Conservation (phyloP, 495 filamentous ascomycete genomes). For the Penicillium robsamsonii region DNA sequence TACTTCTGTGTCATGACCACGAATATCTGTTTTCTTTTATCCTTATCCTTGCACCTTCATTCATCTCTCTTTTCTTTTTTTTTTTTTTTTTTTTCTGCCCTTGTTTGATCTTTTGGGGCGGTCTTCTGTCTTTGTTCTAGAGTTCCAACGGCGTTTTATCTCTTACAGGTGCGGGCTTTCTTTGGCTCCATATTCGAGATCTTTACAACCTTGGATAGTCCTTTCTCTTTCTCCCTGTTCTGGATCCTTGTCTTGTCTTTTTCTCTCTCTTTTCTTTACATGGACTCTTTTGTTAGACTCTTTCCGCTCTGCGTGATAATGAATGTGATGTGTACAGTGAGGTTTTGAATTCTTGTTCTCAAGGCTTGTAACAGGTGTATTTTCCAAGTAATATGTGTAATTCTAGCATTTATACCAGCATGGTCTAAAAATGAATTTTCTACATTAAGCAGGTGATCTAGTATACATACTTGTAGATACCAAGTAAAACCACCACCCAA, state of each 20-base stretch:
- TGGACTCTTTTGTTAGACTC: slow-evolving; percentile 10
- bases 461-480: neutral
- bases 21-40: slow-evolving; percentile 19
- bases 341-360: neutral
- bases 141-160: slow-evolving; percentile 24
- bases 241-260: neutral
- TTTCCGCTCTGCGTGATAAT: slow-evolving; percentile 17
- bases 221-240: neutral
- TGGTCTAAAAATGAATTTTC: neutral
- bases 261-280: neutral
- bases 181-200: neutral
- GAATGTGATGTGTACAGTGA: slow-evolving; percentile 18
- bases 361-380: neutral
- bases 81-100: slow-evolving; percentile 1
- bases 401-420: neutral
- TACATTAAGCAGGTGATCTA: neutral
- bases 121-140: slow-evolving; percentile 16
- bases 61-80: slow-evolving; percentile 9
- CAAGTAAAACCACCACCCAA: neutral
- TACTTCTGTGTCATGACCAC: slow-evolving; percentile 23
- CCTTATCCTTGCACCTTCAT: slow-evolving; percentile 2
- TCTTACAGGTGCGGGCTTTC: slow-evolving; percentile 9
- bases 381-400: neutral
- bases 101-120: slow-evolving; percentile 3
- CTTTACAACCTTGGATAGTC: slow-evolving; percentile 1